A percentile compares a stretch with the other conserved stretches of the same genome.
Evolutionary conservation across 352 stramenopile genomes (phyloP).

Genomic region (Pythium folliculosum): DNA sequence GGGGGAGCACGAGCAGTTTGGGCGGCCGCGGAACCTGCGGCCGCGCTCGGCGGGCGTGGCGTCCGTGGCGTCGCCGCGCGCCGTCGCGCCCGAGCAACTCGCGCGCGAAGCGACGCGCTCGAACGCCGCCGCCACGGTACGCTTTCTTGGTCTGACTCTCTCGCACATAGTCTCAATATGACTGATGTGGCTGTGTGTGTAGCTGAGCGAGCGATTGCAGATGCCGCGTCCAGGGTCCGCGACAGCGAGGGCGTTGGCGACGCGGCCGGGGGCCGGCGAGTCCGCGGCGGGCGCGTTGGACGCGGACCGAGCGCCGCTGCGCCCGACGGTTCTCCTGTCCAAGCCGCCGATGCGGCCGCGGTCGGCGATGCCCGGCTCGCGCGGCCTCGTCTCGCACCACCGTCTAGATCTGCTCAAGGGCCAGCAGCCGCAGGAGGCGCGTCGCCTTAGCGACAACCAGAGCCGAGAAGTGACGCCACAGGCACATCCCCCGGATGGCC

Average conservation of each 20-base stretch:
- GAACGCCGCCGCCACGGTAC: slow-evolving; percentile 3
- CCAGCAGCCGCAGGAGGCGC: neutral
- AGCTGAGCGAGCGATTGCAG: slow-evolving; percentile 56
- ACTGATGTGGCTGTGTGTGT: no score
- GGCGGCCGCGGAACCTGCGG: slow-evolving; percentile 48
- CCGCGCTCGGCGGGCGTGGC: slow-evolving; percentile 43
- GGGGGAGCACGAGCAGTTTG: slow-evolving; percentile 50
- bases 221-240: slow-evolving; percentile 43
- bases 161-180: no score
- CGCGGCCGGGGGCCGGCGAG: no score
- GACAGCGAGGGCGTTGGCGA: neutral
- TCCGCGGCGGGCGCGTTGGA: neutral
- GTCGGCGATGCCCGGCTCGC: slow-evolving; percentile 16
- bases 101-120: slow-evolving; percentile 18
- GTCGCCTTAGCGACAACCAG: slow-evolving; percentile 3
- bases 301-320: neutral
- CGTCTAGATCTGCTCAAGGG: slow-evolving; percentile 11
- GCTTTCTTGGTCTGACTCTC: neutral
- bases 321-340: slow-evolving; percentile 20
- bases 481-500: no score
- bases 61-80: slow-evolving; percentile 21
- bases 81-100: slow-evolving; percentile 26
- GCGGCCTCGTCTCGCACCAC: slow-evolving; percentile 18
- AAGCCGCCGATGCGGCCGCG: slow-evolving; percentile 27
- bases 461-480: neutral